Base-by-base conservation (phyloP, 2,329 filamentous ascomycete species). In the Fusarium tricinctum region DNA sequence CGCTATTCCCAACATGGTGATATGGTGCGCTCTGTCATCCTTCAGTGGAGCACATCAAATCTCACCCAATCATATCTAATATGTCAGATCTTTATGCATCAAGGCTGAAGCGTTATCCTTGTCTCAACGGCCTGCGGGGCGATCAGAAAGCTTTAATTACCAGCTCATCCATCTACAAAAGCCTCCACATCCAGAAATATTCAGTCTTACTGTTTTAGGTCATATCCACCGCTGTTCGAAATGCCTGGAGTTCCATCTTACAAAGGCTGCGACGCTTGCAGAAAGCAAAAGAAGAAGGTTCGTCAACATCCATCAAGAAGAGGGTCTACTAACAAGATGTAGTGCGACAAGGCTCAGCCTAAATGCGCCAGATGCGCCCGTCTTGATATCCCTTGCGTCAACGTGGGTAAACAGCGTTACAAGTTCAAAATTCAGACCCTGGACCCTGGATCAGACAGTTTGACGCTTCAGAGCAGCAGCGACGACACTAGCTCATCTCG, bases 251-350 rank as follows among this genome's bases (percentile, higher is more conserved):
- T 86, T 19, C 84, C 84, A 22, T 81, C 82, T 10, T 81, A 82
- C 50, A 80, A 81, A 58, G 84, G 82, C 33, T 86, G 84, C 65
- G 82, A 86, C 57, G 82, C 78, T 15, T 86, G 84, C 68, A 80
- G 83, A 33, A 83, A 80, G 65, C 81, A 84, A 65, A 86, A 85
- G 79, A 86, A 86, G 74, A 86, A 85, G 81, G 84, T 83, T 73
- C 15, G 72, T 56, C n/a, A 14, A 38, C 2, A 4, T 20, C 17
- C 26, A 10, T 10, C 26, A 10, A 3, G 26, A 8, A 10, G 13
- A 13, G 22, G 39, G n/a, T 8, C 4, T 1, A 3, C 39, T 54
- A 42, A 63, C 20, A 6, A 6, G 7, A 15, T 30, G 40, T 52
- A 85, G 84, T 86, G 84, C 57, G 83, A 86, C 57, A 78, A 83